phyloP scores from a whole-genome alignment of 768 basidiomycete species.

The Harrya chromipes region DNA sequence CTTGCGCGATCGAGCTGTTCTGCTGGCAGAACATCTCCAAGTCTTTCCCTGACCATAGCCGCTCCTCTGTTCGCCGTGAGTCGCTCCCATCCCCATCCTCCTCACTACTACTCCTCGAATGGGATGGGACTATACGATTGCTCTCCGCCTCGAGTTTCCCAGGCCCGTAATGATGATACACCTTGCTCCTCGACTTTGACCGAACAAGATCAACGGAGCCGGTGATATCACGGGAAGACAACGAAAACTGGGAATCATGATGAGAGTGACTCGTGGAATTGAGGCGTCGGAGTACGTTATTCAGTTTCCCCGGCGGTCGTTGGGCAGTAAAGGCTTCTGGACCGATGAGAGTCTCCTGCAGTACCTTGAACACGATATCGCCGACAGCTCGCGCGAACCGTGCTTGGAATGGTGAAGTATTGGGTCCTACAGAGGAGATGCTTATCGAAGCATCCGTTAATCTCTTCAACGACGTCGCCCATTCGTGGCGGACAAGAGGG shows the following conservation, averaged over 20 bases:
- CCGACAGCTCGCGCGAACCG: conserved; percentile 65
- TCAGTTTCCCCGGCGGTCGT: conserved; percentile 29
- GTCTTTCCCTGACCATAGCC: conserved; percentile 77
- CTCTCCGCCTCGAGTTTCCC: conserved; percentile 64
- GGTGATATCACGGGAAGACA: conserved; percentile 21
- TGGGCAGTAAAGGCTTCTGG: conserved; percentile 23
- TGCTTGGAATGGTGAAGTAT: conserved; percentile 36
- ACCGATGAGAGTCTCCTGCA: conserved; percentile 80
- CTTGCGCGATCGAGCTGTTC: conserved; percentile 79
- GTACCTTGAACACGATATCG: conserved; percentile 72
- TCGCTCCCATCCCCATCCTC: conserved; percentile 32
- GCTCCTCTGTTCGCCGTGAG: conserved; percentile 41
- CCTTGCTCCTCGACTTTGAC: conserved; percentile 68
- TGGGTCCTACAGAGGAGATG: conserved; percentile 22
- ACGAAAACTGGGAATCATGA: conserved; percentile 24
- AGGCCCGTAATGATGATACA: conserved; percentile 60
- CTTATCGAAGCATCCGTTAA: conserved; percentile 54
- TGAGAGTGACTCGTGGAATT: conserved; percentile 11
- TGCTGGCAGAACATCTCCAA: conserved; percentile 82
- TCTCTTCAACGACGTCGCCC: conserved; percentile 64
- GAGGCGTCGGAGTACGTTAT: conserved; percentile 36
- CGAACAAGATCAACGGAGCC: conserved; percentile 45
- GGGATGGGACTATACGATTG: conserved; percentile 17
- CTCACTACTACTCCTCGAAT: conserved; percentile 30
- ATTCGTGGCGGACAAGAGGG: conserved; percentile 68